Evolutionary conservation across 2,329 filamentous ascomycete species (phyloP).

Genomic region (Penicillium carneum): DNA sequence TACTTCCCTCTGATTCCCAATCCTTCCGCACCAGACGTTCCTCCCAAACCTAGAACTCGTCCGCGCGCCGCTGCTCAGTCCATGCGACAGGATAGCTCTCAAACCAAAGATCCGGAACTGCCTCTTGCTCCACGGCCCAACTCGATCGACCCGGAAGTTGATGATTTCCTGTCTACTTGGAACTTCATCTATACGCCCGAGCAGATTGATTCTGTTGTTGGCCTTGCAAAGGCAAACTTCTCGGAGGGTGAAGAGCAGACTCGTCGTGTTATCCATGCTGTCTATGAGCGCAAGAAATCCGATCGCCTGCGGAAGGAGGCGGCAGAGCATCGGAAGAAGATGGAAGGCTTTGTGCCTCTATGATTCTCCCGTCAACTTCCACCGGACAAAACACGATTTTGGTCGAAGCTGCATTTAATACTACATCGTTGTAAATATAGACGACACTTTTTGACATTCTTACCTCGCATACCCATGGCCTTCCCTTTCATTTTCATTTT

Average conservation of each 20-base stretch:
- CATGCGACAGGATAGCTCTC: constrained; percentile 31
- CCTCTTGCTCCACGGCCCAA: constrained; percentile 62
- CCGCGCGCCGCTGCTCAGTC: constrained; percentile 34
- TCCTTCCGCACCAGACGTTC: constrained; percentile 53
- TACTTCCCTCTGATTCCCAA: constrained; percentile 92
- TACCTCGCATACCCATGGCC: neutral
- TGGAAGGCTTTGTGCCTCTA: constrained; percentile 45
- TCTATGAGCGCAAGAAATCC: constrained; percentile 90
- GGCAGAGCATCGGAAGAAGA: constrained; percentile 33
- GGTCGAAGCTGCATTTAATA: neutral
- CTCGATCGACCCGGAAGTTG: constrained; percentile 77
- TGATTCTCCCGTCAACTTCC: constrained; percentile 12
- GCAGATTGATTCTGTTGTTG: constrained; percentile 84
- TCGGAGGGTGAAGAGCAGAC: constrained; percentile 81
- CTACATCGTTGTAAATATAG: neutral
- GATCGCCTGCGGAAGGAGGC: constrained; percentile 46
- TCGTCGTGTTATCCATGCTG: constrained; percentile 77
- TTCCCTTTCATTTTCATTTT: neutral
- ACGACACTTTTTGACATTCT: neutral
- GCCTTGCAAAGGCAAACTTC: constrained; percentile 85
- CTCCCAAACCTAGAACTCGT: constrained; percentile 34
- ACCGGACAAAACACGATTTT: neutral
- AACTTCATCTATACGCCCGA: constrained; percentile 95
- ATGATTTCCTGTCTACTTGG: constrained; percentile 93
- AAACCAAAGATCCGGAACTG: constrained; percentile 29